Evolutionary conservation across 805 yeast species (phyloP).

Genomic region (Candida patagonica): DNA sequence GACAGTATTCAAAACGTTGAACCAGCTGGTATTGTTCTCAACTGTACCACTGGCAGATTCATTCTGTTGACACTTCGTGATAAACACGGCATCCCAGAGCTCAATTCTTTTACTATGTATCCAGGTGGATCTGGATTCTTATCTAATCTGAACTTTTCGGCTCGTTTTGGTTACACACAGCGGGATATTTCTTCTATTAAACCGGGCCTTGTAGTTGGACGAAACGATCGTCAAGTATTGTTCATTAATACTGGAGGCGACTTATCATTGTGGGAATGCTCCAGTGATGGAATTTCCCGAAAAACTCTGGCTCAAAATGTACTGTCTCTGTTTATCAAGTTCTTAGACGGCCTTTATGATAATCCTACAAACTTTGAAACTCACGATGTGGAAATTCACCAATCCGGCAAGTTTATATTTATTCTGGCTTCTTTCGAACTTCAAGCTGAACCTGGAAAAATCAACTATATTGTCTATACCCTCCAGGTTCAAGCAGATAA

Average conservation of each 20-base stretch:
- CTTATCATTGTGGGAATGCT: constrained; percentile 40
- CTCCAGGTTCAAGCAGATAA: constrained; percentile 38
- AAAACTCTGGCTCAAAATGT: constrained; percentile 32
- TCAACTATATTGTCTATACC: constrained; percentile 43
- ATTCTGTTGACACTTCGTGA: constrained; percentile 57
- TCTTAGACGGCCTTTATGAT: constrained; percentile 41
- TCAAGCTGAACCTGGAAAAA: constrained; percentile 25
- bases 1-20: constrained; percentile 50
- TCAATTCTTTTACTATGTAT: constrained; percentile 20
- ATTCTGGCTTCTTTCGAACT: constrained; percentile 39
- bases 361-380: constrained; percentile 45
- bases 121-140: constrained; percentile 24
- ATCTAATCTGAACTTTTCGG: constrained; percentile 20
- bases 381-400: constrained; percentile 51
- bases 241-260: constrained; percentile 37
- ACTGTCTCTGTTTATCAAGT: constrained; percentile 30
- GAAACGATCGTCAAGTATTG: constrained; percentile 39
- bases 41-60: constrained; percentile 64
- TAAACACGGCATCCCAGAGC: constrained; percentile 50
- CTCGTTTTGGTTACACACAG: constrained; percentile 19
- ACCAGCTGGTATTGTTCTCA: constrained; percentile 63
- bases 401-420: constrained; percentile 35
- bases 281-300: constrained; percentile 36
- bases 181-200: constrained; percentile 49
- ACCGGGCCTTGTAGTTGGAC: constrained; percentile 42